Percentiles rank a stretch among this genome's conserved stretches.
Evolutionary conservation across 768 basidiomycete species (phyloP).

Genomic region (Agrocybe praecox): DNA sequence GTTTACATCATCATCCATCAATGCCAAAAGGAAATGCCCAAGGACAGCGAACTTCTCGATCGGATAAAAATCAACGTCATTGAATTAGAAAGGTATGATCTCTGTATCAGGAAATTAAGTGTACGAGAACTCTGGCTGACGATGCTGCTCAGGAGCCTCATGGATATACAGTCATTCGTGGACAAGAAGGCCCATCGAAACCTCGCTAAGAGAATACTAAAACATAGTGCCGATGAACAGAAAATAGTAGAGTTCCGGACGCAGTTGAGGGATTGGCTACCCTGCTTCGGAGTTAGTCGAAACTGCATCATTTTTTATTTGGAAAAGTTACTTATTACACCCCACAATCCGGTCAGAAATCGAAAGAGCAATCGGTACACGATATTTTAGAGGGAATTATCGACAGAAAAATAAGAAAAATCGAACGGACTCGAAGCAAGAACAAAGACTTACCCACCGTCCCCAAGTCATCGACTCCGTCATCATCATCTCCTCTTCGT

Average conservation of each 20-base stretch:
- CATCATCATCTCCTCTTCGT: background rate
- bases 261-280: conserved; percentile 13
- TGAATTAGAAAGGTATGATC: conserved; percentile 13
- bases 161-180: conserved; percentile 12
- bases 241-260: conserved; percentile 11
- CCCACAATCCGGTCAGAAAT: background rate
- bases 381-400: conserved; percentile 15
- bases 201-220: conserved; percentile 7
- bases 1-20: conserved; percentile 18
- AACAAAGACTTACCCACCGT: background rate
- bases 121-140: background rate
- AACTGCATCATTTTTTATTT: no score
- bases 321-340: no score
- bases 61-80: conserved; percentile 8
- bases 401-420: conserved; percentile 8
- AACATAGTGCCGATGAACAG: conserved; percentile 14
- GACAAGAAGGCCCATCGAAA: conserved; percentile 17
- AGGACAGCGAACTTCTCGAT: conserved; percentile 4
- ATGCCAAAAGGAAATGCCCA: conserved; percentile 7
- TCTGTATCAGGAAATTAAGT: no score
- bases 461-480: background rate
- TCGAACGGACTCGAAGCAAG: conserved; percentile 1
- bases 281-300: conserved; percentile 15
- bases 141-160: conserved; percentile 9
- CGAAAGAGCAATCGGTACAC: conserved; percentile 11